Conservation (phyloP, 257 asterid genomes). For the Solanum chilense region DNA sequence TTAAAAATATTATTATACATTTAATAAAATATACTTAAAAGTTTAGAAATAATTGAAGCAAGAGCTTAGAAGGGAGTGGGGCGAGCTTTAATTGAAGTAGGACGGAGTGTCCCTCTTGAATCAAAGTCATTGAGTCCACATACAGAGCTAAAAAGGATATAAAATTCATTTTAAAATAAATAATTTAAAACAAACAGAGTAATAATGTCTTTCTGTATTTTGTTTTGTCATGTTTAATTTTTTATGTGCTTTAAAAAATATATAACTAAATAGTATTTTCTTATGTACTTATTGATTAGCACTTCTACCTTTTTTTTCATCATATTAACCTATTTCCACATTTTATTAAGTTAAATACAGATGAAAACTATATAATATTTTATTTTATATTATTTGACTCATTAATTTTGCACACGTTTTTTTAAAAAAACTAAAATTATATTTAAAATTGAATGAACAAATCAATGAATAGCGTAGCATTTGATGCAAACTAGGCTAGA, state of each 20-base stretch:
- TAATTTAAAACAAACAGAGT: too few relatives aligned
- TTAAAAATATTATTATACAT: too few relatives aligned
- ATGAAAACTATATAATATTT: too few relatives aligned
- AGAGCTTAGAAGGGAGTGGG: not conserved
- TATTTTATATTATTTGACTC: not conserved
- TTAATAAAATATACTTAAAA: too few relatives aligned
- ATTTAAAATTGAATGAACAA: too few relatives aligned
- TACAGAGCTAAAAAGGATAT: not conserved
- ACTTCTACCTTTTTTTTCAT: not conserved
- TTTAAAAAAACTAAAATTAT: too few relatives aligned
- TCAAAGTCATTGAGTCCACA: not conserved
- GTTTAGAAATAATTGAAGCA: too few relatives aligned
- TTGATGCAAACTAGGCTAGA: not conserved
- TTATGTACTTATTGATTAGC: too few relatives aligned
- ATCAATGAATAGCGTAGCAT: not conserved
- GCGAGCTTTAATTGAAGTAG: not conserved
- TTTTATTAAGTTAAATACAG: too few relatives aligned
- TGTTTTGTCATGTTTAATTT: not conserved
- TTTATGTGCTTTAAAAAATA: too few relatives aligned
- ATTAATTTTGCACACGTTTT: not conserved
- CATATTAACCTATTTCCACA: not conserved
- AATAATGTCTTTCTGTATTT: too few relatives aligned
- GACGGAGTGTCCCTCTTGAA: not conserved
- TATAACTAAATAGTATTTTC: not conserved
- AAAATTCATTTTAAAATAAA: too few relatives aligned